These are phyloP conservation scores for Diacronema lutheri DNA, from an alignment of 78 protist genomes.

Conservation along the genomic window DNA sequence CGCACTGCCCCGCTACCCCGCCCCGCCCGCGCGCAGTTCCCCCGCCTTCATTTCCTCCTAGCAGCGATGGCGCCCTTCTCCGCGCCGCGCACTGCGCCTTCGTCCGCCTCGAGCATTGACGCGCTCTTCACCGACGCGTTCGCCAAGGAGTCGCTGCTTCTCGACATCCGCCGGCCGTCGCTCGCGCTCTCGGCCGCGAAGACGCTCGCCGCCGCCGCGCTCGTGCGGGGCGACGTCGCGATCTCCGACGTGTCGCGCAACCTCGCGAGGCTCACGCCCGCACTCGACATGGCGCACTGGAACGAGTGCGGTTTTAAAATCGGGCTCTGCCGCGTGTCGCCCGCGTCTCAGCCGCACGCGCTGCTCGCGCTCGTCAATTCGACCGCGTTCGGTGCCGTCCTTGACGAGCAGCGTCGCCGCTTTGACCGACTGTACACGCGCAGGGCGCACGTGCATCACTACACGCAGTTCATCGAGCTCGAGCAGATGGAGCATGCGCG, in stretches of 20 bases:
- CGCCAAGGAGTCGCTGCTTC: slow-evolving; percentile 42
- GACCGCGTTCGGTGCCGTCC: slow-evolving; percentile 12
- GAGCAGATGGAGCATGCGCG: not conserved
- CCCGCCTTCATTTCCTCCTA: slow-evolving; percentile 59
- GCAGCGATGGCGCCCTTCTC: slow-evolving; percentile 66
- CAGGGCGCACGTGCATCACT: slow-evolving; percentile 54
- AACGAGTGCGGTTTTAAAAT: slow-evolving; percentile 37
- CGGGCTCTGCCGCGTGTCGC: slow-evolving; percentile 48
- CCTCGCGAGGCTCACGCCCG: slow-evolving; percentile 23
- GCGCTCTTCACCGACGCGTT: slow-evolving; percentile 62
- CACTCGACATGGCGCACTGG: not conserved
- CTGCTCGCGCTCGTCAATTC: slow-evolving; percentile 57
- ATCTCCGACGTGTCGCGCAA: slow-evolving; percentile 63
- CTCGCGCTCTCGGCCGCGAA: too few species aligned
- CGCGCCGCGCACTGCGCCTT: not conserved
- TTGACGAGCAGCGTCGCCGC: slow-evolving; percentile 14
- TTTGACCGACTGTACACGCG: slow-evolving; percentile 40
- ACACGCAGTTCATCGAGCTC: slow-evolving; percentile 31
- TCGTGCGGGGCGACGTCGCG: slow-evolving; percentile 58
- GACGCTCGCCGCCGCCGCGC: slow-evolving; percentile 50
- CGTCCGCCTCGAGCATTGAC: slow-evolving; percentile 5
- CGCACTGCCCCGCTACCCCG: too few species aligned
- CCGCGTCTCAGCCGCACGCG: slow-evolving; percentile 38
- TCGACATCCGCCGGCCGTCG: not conserved
- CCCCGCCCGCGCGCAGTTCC: too few species aligned